Base-by-base conservation (phyloP, 345 rosid species). In the Nasturtium officinale region DNA sequence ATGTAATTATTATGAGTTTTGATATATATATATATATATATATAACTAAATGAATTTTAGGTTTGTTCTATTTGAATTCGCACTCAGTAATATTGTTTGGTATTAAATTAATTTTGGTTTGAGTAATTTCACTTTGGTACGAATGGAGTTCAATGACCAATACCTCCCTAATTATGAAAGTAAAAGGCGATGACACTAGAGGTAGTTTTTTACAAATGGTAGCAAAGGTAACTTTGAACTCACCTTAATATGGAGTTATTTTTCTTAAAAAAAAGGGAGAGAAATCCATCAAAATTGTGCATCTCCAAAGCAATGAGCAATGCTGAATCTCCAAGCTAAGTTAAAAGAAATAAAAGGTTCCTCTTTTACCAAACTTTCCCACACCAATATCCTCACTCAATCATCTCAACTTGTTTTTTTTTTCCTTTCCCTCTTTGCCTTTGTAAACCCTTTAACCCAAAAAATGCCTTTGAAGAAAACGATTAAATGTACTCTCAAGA, bases 311-410 rank as follows among this genome's bases (percentile, higher is more conserved):
- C 76, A 77, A 77, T 37, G 71, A 63, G 28, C 42, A 38, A 77
- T 64, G 67, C 80, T 65, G 72, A 70, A 56, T 71, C 80, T 77
- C 46, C 42, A 77, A 77, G 80, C 72, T 25, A 71, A 57, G 61
- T 69, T 35, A 40, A 58, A 67, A 33, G 15, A 17, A 46, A 37
- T 40, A 11, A 58, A 55, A 16, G 17, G 25, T 46, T 54, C 29
- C 33, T 76, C 74, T 69, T 60, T 53, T 52, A 18, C 43, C 61
- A 59, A 53, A 61, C 58, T 46, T 69, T 52, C 13, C 65, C 65
- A 45, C 66, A 26, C 79, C 79, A 70, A 69, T 66, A 56, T 48
- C 52, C 2, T 33, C 35, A 69, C 75, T 64, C 37, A 55, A 54
- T 62, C 40, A 64, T 70, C 37, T 57, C 57, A 57, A 28, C 62